Evolutionary conservation across 768 basidiomycete genomes (phyloP).

Genomic region (Auriscalpium vulgare): DNA sequence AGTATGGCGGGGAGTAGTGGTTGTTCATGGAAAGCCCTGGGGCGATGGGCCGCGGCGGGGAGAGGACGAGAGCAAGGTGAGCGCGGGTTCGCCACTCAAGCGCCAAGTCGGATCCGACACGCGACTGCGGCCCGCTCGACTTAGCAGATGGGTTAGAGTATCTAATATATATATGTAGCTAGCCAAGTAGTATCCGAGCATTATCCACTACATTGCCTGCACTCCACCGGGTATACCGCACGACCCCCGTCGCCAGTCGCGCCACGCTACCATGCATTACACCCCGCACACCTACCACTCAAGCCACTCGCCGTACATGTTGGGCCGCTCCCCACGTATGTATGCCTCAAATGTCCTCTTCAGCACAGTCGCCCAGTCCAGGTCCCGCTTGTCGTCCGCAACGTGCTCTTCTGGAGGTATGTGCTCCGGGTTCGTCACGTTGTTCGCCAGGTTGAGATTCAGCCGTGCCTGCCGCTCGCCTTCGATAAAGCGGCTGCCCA

Average conservation of each 20-base stretch:
- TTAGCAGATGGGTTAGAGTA: too few species aligned
- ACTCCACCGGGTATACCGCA: too few species aligned
- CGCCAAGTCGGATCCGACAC: too few species aligned
- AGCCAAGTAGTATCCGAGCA: too few species aligned
- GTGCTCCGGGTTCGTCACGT: slow-evolving; percentile 14
- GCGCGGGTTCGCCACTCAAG: too few species aligned
- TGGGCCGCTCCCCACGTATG: slow-evolving; percentile 83
- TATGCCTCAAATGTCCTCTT: slow-evolving; percentile 95
- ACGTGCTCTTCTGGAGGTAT: slow-evolving; percentile 35
- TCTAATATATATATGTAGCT: too few species aligned
- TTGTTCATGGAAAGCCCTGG: too few species aligned
- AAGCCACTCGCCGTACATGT: slow-evolving; percentile 88
- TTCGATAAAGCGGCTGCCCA: slow-evolving; percentile 69
- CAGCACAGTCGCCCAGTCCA: slow-evolving; percentile 89
- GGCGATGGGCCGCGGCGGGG: too few species aligned
- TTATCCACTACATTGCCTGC: too few species aligned
- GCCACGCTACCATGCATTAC: not conserved
- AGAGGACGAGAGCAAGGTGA: too few species aligned
- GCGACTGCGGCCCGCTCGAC: too few species aligned
- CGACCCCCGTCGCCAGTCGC: not conserved
- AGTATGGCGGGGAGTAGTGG: too few species aligned
- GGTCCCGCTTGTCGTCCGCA: slow-evolving; percentile 66
- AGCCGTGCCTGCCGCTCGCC: slow-evolving; percentile 64
- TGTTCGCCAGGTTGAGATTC: slow-evolving; percentile 23
- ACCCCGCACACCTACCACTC: slow-evolving; percentile 27